phyloP scores from a whole-genome alignment of 257 asterid species.

The Penstemon barbatus region DNA sequence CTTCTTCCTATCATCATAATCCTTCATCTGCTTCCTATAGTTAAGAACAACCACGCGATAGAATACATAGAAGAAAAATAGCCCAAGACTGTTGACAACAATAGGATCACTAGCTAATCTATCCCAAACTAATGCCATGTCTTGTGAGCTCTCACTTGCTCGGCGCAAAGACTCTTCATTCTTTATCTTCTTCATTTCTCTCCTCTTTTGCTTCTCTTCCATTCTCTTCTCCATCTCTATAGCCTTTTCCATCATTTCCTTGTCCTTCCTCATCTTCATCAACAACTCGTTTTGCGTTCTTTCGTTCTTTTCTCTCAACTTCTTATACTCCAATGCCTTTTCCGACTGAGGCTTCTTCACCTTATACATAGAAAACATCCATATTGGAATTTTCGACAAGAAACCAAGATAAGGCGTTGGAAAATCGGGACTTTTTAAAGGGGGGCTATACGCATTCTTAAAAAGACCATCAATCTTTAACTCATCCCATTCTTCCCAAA shows the following conservation, averaged over 20 bases:
- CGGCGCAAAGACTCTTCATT: constrained; percentile 47
- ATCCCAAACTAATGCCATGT: constrained; percentile 65
- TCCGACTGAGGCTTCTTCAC: constrained; percentile 68
- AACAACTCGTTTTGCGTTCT: constrained; percentile 43
- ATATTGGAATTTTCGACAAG: constrained; percentile 46
- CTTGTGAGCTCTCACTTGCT: constrained; percentile 48
- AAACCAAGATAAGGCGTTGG: constrained; percentile 75
- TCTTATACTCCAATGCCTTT: constrained; percentile 79
- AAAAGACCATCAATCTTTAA: constrained; percentile 64
- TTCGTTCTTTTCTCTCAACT: constrained; percentile 50
- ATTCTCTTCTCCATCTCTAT: constrained; percentile 59
- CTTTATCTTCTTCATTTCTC: constrained; percentile 54
- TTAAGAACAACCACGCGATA: constrained; percentile 76
- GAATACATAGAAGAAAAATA: constrained; percentile 76
- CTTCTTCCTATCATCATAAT: constrained; percentile 91
- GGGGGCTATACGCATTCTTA: constrained; percentile 82
- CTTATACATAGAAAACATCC: constrained; percentile 64
- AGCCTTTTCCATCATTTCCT: constrained; percentile 61
- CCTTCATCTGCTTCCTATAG: constrained; percentile 85
- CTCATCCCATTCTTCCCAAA: constrained; percentile 86
- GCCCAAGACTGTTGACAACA: constrained; percentile 69
- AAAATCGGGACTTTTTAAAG: constrained; percentile 63
- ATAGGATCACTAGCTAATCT: constrained; percentile 65
- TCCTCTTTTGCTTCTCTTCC: constrained; percentile 69
- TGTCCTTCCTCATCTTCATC: constrained; percentile 47